Base-by-base conservation (phyloP, 2,329 filamentous ascomycete species). In the Raffaelea arxii region DNA sequence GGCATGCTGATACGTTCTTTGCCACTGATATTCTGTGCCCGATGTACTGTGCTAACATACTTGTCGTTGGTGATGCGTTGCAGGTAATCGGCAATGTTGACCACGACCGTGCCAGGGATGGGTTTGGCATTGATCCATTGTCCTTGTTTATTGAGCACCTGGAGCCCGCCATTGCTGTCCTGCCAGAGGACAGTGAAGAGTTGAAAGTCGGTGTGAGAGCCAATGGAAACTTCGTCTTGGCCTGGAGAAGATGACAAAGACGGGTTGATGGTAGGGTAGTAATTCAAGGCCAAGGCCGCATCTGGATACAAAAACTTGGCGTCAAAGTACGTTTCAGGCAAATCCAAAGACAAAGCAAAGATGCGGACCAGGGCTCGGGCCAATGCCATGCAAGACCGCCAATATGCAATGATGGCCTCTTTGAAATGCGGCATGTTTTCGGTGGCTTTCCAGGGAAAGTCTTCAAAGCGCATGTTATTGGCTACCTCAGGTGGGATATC, bases 191-290 rank as follows among this genome's bases (percentile, higher is more conserved):
- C 27, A 14, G 49, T 51, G 41, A 51, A 49, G 40, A 73, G 62
- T 41, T 74, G 70, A 42, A 74, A 79, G 56, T 79, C 75, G 53
- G 80, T 80, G 60, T 81, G 77, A 0, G 78, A 71, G 0, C 77
- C 77, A 2, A 81, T 65, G 5, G 68, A 66, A 23, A 70, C 64
- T 25, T 58, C 57, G 1, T 55, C 46, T 10, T 10, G 10, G 6
- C 14, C 23, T 6, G 14, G 18, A 11, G 5, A 14, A 23, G 23
- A 38, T 6, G 56, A 16, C 30, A 22, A n/a, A 10, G 39, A 11
- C 25, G 35, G 24, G 4, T 44, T 6, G 24, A 2, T 53, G 4
- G 61, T 54, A 0, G 63, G 64, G 49, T 68, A 68, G 51, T 66
- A 67, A 49, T 70, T 70, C 40, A 71, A 56, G 3, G 62, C 65